These are phyloP conservation scores for Mycosphaerella sp. DNA, from an alignment of 2,329 filamentous ascomycete genomes.

Conservation along the genomic window DNA sequence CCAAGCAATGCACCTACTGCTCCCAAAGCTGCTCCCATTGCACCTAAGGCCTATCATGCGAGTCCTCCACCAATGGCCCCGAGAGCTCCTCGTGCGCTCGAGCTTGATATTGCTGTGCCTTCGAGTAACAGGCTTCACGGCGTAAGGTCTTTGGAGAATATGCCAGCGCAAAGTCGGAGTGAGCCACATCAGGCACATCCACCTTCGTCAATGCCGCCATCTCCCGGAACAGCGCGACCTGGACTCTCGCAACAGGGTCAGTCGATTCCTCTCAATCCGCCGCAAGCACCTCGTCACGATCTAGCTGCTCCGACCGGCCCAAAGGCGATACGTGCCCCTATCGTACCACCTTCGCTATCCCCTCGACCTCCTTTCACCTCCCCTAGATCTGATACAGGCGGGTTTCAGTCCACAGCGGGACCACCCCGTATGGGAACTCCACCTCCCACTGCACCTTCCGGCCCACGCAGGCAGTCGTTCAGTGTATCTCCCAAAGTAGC, in stretches of 20 bases:
- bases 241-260: constrained; percentile 21
- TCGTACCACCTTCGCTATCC: constrained; percentile 22
- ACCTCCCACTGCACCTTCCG: constrained; percentile 30
- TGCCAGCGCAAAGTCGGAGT: constrained; percentile 15
- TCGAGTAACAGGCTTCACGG: constrained; percentile 27
- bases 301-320: constrained; percentile 29
- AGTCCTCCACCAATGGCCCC: constrained; percentile 30
- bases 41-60: constrained; percentile 28
- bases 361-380: constrained; percentile 27
- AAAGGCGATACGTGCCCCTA: constrained; percentile 25
- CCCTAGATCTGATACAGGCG: constrained; percentile 22
- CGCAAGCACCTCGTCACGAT: constrained; percentile 23
- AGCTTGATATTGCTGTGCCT: constrained; percentile 20
- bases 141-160: constrained; percentile 28
- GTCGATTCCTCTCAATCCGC: constrained; percentile 22
- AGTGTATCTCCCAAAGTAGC: constrained; percentile 33
- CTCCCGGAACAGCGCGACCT: constrained; percentile 20
- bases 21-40: constrained; percentile 38
- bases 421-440: constrained; percentile 22
- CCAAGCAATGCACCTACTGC: constrained; percentile 30
- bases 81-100: constrained; percentile 30
- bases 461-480: constrained; percentile 30
- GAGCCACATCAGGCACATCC: constrained; percentile 6
- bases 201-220: constrained; percentile 17
- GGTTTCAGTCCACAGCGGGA: constrained; percentile 9